These are phyloP conservation scores for Dictyostelium capitatum DNA, from an alignment of 78 protist genomes.

Conservation along the genomic window DNA sequence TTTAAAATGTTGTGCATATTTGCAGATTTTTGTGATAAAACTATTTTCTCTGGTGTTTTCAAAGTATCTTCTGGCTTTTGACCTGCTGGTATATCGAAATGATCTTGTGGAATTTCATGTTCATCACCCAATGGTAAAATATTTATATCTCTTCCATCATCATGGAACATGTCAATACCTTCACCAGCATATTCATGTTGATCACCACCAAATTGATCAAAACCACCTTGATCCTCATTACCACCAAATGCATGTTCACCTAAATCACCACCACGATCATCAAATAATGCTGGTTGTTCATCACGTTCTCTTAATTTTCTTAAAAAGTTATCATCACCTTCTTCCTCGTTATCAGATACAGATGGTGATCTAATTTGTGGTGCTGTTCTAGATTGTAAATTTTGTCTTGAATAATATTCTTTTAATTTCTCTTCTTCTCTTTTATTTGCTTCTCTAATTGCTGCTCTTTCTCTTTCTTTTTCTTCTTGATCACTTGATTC, in stretches of 20 bases:
- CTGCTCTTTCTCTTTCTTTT: not conserved
- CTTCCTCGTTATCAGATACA: no score
- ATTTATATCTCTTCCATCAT: not conserved
- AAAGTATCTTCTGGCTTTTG: not conserved
- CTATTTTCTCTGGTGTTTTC: slow-evolving; percentile 1
- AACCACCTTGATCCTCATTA: no score
- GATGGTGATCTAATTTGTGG: no score
- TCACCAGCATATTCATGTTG: not conserved
- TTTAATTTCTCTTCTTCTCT: no score
- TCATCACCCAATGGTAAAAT: not conserved
- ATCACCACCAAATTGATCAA: not conserved
- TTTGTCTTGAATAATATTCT: no score
- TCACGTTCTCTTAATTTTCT: no score
- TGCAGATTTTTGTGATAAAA: slow-evolving; percentile 50
- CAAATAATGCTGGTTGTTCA: not conserved
- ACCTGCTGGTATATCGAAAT: not conserved
- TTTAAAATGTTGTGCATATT: slow-evolving; percentile 49
- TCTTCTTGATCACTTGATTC: no score
- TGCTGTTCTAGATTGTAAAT: no score
- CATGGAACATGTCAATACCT: not conserved
- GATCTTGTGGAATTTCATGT: not conserved
- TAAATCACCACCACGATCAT: not conserved
- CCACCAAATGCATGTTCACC: not conserved
- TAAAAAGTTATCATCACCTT: no score
- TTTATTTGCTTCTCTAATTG: not conserved